Evolutionary conservation across 768 basidiomycete genomes (phyloP).

Genomic region (Amanita phalloides): DNA sequence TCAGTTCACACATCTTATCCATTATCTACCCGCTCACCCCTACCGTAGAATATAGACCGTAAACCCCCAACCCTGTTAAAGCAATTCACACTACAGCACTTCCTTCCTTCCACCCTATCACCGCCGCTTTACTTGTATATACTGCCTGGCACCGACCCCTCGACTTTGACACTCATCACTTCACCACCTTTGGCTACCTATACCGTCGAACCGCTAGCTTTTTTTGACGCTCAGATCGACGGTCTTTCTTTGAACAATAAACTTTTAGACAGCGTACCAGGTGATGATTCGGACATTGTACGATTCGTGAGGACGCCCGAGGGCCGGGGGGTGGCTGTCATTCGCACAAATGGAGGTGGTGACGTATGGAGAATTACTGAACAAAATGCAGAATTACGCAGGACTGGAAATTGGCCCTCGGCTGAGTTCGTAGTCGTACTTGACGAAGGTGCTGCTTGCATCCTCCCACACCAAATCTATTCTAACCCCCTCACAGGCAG

Average conservation of each 20-base stretch:
- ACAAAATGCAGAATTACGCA: slow-evolving; percentile 34
- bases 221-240: slow-evolving; percentile 51
- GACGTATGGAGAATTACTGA: slow-evolving; percentile 53
- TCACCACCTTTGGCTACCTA: slow-evolving; percentile 57
- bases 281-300: slow-evolving; percentile 43
- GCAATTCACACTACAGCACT: slow-evolving; percentile 65
- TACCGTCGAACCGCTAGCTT: slow-evolving; percentile 42
- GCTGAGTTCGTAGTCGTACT: slow-evolving; percentile 66
- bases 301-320: slow-evolving; percentile 72
- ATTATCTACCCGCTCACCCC: slow-evolving; percentile 3
- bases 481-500: slow-evolving; percentile 25
- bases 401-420: slow-evolving; percentile 39
- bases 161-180: slow-evolving; percentile 47
- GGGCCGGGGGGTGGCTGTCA: slow-evolving; percentile 61
- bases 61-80: slow-evolving; percentile 76
- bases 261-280: slow-evolving; percentile 24
- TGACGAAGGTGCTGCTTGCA: slow-evolving; percentile 35
- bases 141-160: slow-evolving; percentile 34
- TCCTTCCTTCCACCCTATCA: slow-evolving; percentile 32
- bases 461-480: background rate
- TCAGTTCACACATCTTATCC: slow-evolving; percentile 23
- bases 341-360: slow-evolving; percentile 44
- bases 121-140: slow-evolving; percentile 43
- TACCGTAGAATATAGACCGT: slow-evolving; percentile 71
- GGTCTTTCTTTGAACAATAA: slow-evolving; percentile 36